Conservation (phyloP, 306 rosid genomes). For the Vigna hirtella region DNA sequence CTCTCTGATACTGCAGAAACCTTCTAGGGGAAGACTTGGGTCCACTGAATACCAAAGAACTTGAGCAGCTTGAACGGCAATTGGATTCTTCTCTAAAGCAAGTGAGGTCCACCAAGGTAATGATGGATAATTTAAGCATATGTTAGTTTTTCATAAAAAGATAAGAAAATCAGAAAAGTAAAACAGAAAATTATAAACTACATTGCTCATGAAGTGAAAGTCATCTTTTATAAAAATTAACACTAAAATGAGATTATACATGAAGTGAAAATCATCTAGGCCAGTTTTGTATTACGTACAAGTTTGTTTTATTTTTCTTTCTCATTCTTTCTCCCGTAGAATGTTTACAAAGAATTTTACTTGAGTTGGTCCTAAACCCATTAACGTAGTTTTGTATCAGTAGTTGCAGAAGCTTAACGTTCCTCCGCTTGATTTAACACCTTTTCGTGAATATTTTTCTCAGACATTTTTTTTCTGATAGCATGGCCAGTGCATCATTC, state of each 20-base stretch:
- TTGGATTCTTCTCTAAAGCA: conserved; percentile 88
- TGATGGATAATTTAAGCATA: background rate
- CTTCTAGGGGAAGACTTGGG: conserved; percentile 96
- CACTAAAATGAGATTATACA: too few relatives aligned
- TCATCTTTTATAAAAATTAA: too few relatives aligned
- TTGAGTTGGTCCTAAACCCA: background rate
- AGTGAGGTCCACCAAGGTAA: conserved; percentile 91
- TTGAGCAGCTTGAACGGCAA: conserved; percentile 97
- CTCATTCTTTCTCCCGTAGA: too few relatives aligned
- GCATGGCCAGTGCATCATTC: background rate
- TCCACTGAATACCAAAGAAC: conserved; percentile 81
- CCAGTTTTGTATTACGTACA: too few relatives aligned
- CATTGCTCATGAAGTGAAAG: too few relatives aligned
- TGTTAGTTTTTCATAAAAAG: background rate
- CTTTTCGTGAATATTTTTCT: background rate
- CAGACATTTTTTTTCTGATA: background rate
- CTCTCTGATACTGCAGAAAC: conserved; percentile 53
- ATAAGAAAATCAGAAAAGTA: too few relatives aligned
- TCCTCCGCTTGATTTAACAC: conserved; percentile 8
- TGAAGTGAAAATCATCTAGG: too few relatives aligned
- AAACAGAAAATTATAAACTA: too few relatives aligned
- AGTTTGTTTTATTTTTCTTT: too few relatives aligned
- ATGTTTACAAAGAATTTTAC: too few relatives aligned
- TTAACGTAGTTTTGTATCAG: conserved; percentile 5
- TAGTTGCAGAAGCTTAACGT: background rate